Evolutionary conservation across 2,329 filamentous ascomycete genomes (phyloP).

Genomic region (Calonectria ilicicola): DNA sequence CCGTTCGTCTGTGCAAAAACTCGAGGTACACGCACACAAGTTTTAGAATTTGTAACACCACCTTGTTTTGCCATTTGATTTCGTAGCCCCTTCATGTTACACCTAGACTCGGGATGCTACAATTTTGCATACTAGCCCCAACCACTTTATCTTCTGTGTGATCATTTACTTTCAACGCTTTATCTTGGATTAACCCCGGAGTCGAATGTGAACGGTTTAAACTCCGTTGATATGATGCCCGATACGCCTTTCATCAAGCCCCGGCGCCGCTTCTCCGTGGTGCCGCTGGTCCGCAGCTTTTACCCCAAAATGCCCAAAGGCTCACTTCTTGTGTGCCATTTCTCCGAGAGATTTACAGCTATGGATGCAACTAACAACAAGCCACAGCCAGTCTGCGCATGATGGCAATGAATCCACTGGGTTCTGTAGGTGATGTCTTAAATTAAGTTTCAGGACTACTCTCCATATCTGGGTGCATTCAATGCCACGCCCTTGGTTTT

Average conservation of each 20-base stretch:
- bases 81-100: too few species aligned
- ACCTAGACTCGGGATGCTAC: background rate
- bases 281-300: conserved; percentile 11
- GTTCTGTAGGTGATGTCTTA: too few species aligned
- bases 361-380: background rate
- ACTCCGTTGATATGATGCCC: conserved; percentile 16
- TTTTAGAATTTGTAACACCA: too few species aligned
- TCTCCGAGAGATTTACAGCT: background rate
- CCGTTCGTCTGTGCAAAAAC: too few species aligned
- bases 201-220: background rate
- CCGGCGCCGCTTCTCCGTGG: background rate
- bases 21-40: too few species aligned
- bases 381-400: too few species aligned
- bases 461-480: too few species aligned
- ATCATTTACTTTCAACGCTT: background rate
- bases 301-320: background rate
- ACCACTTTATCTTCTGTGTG: too few species aligned
- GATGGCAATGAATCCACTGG: too few species aligned
- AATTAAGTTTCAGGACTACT: too few species aligned
- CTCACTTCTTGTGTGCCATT: background rate
- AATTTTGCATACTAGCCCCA: background rate
- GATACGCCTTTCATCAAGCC: background rate
- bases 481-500: too few species aligned
- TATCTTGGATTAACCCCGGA: background rate
- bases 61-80: too few species aligned